phyloP scores from a whole-genome alignment of 352 stramenopile genomes.

The Globisporangium ultimum region DNA sequence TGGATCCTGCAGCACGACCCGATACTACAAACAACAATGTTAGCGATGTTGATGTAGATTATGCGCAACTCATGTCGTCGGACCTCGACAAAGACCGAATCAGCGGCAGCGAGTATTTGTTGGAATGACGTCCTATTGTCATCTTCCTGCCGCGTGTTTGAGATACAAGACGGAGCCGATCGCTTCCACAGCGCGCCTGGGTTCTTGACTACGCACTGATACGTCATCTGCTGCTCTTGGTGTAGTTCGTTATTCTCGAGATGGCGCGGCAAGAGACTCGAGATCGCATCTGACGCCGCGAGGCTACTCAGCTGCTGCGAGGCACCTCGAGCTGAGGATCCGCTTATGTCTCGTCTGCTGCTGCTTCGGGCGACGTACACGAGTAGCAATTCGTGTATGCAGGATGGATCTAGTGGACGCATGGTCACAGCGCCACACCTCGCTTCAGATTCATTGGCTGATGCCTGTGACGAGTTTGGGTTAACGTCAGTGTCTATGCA shows the following conservation, averaged over 20 bases:
- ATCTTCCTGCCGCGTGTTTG: no score
- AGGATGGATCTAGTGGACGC: slow-evolving; percentile 17
- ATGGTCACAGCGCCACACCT: slow-evolving; percentile 12
- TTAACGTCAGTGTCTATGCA: not conserved
- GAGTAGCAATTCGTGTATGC: slow-evolving; percentile 36
- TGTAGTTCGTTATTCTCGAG: not conserved
- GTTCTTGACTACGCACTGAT: slow-evolving; percentile 30
- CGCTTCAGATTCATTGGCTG: slow-evolving; percentile 1
- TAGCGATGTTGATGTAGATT: no score
- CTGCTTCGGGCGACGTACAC: slow-evolving; percentile 20
- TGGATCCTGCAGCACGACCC: not conserved
- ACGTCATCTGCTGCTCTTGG: not conserved
- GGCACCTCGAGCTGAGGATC: not conserved
- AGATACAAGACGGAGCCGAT: not conserved
- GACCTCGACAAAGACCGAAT: slow-evolving; percentile 17
- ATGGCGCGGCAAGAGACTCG: slow-evolving; percentile 15
- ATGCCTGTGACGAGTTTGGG: not conserved
- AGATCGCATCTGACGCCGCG: slow-evolving; percentile 29
- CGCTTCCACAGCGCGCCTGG: slow-evolving; percentile 18
- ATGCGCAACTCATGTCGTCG: not conserved
- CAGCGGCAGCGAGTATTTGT: slow-evolving; percentile 2
- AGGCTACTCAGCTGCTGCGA: slow-evolving; percentile 21
- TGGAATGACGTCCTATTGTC: no score
- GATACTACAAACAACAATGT: not conserved
- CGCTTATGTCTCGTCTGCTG: not conserved